A percentile compares a stretch with the other conserved stretches of the same genome.
These are phyloP conservation scores for Poronia punctata DNA, from an alignment of 495 filamentous ascomycete species.

Conservation along the genomic window DNA sequence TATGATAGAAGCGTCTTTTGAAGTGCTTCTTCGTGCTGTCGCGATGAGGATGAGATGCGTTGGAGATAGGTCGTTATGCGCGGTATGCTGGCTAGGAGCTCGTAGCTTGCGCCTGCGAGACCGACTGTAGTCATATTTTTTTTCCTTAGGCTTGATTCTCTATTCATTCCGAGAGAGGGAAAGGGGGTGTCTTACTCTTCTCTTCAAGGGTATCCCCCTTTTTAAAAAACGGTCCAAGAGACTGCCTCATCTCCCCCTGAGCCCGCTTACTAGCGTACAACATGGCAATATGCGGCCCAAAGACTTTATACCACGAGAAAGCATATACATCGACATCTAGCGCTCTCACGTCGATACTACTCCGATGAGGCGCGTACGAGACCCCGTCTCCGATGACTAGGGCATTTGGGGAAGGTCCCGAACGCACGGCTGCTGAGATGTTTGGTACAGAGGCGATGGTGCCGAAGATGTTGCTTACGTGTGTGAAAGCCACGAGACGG, in stretches of 20 bases:
- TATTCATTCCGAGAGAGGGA: not conserved
- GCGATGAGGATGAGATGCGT: conserved; percentile 26
- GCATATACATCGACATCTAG: conserved; percentile 67
- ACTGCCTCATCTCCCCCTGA: conserved; percentile 41
- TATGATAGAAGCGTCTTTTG: conserved; percentile 51
- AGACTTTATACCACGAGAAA: conserved; percentile 75
- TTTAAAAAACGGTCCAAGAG: conserved; percentile 66
- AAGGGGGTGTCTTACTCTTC: conserved; percentile 30
- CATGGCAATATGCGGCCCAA: conserved; percentile 62
- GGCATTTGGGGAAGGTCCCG: conserved; percentile 23
- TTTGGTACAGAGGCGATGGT: conserved; percentile 56
- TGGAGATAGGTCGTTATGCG: conserved; percentile 50
- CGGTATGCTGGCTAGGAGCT: conserved; percentile 54
- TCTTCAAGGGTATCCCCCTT: conserved; percentile 46
- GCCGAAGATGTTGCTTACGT: conserved; percentile 64
- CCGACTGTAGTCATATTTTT: conserved; percentile 21
- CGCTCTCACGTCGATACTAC: conserved; percentile 55
- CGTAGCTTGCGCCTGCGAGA: conserved; percentile 59
- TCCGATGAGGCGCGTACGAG: conserved; percentile 62
- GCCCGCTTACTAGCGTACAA: conserved; percentile 53
- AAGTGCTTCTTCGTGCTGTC: conserved; percentile 50
- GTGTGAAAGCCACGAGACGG: conserved; percentile 60
- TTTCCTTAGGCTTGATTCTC: conserved; percentile 6
- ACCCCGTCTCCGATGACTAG: conserved; percentile 54
- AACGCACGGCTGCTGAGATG: conserved; percentile 48